Conservation (phyloP, 345 rosid species). For the Eucalyptus curtisii region DNA sequence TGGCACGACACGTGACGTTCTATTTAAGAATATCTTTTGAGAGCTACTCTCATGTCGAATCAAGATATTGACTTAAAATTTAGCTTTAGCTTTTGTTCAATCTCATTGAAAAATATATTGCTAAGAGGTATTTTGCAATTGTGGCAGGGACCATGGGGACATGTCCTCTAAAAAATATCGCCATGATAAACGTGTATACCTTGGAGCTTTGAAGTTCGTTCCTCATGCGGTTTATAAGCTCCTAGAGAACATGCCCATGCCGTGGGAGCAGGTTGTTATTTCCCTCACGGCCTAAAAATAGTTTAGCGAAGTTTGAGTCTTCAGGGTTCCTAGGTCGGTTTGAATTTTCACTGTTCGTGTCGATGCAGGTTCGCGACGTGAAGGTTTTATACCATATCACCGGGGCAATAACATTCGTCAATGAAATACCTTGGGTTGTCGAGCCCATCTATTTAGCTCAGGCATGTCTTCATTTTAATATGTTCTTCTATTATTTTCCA, state of each 20-base stretch:
- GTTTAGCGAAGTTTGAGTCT: background rate
- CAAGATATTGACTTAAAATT: background rate
- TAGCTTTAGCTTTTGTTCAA: background rate
- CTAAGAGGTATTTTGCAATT: background rate
- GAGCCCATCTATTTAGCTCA: constrained; percentile 98
- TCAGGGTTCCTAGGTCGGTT: background rate
- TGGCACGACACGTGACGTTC: rapidly evolving
- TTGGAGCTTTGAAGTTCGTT: constrained; percentile 92
- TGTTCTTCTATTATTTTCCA: background rate
- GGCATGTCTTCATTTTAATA: constrained; percentile 20
- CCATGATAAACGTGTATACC: constrained; percentile 97
- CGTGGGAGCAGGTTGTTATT: constrained; percentile 73
- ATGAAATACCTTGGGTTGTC: constrained; percentile 97
- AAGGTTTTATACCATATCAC: constrained; percentile 90
- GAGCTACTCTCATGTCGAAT: background rate
- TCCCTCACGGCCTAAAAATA: background rate
- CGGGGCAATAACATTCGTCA: constrained; percentile 94
- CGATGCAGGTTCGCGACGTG: constrained; percentile 71
- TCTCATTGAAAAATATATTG: background rate
- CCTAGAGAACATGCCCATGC: constrained; percentile 99
- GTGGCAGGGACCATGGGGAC: constrained; percentile 91
- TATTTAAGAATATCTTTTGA: background rate
- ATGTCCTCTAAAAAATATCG: constrained; percentile 97
- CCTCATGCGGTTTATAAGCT: constrained; percentile 99
- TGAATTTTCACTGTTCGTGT: background rate